A percentile compares a stretch with the other conserved stretches of the same genome.
These are phyloP conservation scores for Cronartium quercuum DNA, from an alignment of 1,284 basidiomycete genomes.

Conservation along the genomic window DNA sequence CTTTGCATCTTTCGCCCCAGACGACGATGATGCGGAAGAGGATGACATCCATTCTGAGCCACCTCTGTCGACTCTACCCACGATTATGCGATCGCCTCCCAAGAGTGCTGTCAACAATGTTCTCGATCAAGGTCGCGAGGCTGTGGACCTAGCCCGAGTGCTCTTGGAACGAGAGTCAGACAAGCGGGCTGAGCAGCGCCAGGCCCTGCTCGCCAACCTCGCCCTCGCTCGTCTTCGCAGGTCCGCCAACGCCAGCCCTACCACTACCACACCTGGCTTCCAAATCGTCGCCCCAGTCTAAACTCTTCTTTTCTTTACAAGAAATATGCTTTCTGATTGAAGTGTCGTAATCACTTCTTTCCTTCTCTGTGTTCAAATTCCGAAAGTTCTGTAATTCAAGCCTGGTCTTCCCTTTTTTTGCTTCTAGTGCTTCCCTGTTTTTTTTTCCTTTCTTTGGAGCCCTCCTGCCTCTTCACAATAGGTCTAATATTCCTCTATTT, in stretches of 20 bases:
- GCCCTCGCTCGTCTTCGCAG: background rate
- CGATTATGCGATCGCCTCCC: background rate
- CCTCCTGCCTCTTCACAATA: too few species aligned
- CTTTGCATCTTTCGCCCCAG: background rate
- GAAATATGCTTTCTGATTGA: too few species aligned
- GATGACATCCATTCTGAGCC: background rate
- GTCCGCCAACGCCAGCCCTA: too few species aligned
- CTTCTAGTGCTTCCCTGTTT: too few species aligned
- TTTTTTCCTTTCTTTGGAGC: too few species aligned
- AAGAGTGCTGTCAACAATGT: background rate
- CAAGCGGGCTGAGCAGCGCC: background rate
- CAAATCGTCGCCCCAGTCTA: background rate
- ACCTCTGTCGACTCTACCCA: background rate
- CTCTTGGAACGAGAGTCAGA: background rate
- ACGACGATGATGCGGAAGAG: background rate
- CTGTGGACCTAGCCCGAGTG: background rate
- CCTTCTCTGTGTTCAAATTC: too few species aligned
- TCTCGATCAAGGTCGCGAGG: too few species aligned
- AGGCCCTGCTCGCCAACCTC: background rate
- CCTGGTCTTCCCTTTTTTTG: too few species aligned
- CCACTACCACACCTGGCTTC: background rate
- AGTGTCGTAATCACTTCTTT: too few species aligned
- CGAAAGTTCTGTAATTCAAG: too few species aligned
- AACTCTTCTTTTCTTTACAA: too few species aligned
- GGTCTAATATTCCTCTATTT: too few species aligned